Evolutionary conservation across 768 basidiomycete genomes (phyloP), one percentile per base, ranked within the genome.

Genomic region (Lepiota venenata): DNA sequence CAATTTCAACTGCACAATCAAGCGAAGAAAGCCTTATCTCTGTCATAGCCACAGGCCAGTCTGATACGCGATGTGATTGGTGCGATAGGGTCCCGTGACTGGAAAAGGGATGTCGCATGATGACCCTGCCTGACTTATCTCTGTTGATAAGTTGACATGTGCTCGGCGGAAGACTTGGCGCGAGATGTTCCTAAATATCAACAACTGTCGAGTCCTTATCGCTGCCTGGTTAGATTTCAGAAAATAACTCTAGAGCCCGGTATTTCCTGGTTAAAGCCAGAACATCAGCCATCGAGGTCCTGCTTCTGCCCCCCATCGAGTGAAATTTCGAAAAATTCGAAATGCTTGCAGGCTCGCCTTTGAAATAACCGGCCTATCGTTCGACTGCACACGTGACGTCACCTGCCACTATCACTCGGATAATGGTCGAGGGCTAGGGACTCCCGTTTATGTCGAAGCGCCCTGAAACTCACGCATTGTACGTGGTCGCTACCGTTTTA

Each of bases 1-100:
- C 25, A 25, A 25, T 25, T 25, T 5, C n/a, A n/a, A 25, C 25
- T 5, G 25, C 5, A 32, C 32, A 3, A 4, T 3, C 10, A 8
- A 32, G n/a, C n/a, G n/a, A 32, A 25, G 25, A 25, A 2, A 25
- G 32, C 25, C 53, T 55, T 55, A 55, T 55, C 53, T 55, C 14
- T 48, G 46, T 22, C 46, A 41, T 39, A 47, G 46, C 53, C 53
- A 55, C 40, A 37, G 4, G 14, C 20, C 9, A n/a, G 20, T 20
- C 25, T 35, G 12, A 11, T 8, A 15, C 36, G 46, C 53, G 18
- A 42, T 16, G 29, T 25, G 20, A 55, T 55, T 55, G 53, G 53
- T 40, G 12, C 53, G 53, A 55, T 55, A 47, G 48, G 53, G 45
- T n/a, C 45, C 27, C 45, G 25, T 47, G 44, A 45, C 40, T 18